Evolutionary conservation across 768 basidiomycete species (phyloP).

Genomic region (Hebeloma cylindrosporum): DNA sequence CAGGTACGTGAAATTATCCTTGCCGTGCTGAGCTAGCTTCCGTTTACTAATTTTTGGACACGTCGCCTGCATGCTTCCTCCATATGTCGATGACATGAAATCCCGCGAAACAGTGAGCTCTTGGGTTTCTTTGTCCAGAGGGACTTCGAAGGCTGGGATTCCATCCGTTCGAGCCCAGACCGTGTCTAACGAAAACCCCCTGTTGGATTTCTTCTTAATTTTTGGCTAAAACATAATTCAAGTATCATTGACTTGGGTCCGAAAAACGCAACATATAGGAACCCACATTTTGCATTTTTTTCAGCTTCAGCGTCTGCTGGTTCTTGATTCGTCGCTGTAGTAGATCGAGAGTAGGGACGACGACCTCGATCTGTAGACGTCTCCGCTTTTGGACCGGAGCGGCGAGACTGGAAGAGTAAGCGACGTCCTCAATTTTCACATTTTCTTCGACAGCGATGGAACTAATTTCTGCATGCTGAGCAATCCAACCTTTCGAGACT

Average conservation of each 20-base stretch:
- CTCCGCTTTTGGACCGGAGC: not conserved
- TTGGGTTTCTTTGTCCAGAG: slow-evolving; percentile 23
- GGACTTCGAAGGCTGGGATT: slow-evolving; percentile 24
- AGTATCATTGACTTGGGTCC: not conserved
- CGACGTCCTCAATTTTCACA: too few relatives aligned
- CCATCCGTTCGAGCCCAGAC: slow-evolving; percentile 16
- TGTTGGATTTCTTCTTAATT: slow-evolving; percentile 10
- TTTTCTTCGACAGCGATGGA: too few relatives aligned
- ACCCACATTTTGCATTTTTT: slow-evolving; percentile 14
- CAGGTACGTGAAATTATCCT: slow-evolving; percentile 34
- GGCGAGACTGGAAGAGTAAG: too few relatives aligned
- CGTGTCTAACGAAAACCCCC: slow-evolving; percentile 11
- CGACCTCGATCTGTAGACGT: slow-evolving; percentile 4
- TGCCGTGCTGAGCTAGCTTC: slow-evolving; percentile 26
- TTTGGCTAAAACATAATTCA: slow-evolving; percentile 4
- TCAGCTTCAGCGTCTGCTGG: slow-evolving; percentile 9
- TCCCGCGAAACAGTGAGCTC: slow-evolving; percentile 29
- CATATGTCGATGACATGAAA: slow-evolving; percentile 33
- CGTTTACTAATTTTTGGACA: slow-evolving; percentile 23
- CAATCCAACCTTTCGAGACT: too few relatives aligned
- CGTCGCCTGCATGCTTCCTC: slow-evolving; percentile 32
- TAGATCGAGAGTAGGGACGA: slow-evolving; percentile 1
- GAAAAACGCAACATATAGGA: not conserved
- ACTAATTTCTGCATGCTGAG: too few relatives aligned
- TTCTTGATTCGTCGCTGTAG: not conserved